These are phyloP conservation scores for Ilyonectria robusta DNA, from an alignment of 2,329 filamentous ascomycete species.

Conservation along the genomic window DNA sequence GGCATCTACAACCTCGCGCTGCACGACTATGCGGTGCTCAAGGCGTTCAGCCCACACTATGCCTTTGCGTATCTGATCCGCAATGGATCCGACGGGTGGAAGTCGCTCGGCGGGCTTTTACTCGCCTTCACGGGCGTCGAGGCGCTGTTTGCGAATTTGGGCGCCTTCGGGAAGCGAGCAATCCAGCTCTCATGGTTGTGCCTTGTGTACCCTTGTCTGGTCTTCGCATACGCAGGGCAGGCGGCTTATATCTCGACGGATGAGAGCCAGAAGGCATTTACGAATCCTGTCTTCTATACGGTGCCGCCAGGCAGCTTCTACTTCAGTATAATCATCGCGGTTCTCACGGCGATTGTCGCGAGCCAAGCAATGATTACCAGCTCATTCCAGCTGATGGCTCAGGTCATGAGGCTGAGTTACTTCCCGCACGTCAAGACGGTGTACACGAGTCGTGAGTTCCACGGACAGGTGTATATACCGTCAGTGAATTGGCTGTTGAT, in stretches of 20 bases:
- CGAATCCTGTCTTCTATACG: slow-evolving; percentile 82
- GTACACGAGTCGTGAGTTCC: slow-evolving; percentile 78
- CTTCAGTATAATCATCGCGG: slow-evolving; percentile 76
- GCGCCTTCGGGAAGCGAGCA: slow-evolving; percentile 78
- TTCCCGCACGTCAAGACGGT: slow-evolving; percentile 83
- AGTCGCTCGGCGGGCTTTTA: slow-evolving; percentile 77
- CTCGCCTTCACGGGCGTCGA: slow-evolving; percentile 85
- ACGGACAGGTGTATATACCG: slow-evolving; percentile 84
- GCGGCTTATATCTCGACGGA: slow-evolving; percentile 77
- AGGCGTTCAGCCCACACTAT: slow-evolving; percentile 71
- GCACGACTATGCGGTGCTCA: slow-evolving; percentile 68
- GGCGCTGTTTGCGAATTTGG: slow-evolving; percentile 83
- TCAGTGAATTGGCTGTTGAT: slow-evolving; percentile 84
- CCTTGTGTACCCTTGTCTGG: slow-evolving; percentile 76
- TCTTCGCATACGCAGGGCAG: slow-evolving; percentile 79
- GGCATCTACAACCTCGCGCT: slow-evolving; percentile 74
- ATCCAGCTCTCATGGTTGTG: slow-evolving; percentile 82
- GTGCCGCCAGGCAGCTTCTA: slow-evolving; percentile 78
- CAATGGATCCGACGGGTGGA: slow-evolving; percentile 73
- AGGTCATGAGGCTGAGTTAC: slow-evolving; percentile 80
- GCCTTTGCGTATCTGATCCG: slow-evolving; percentile 73
- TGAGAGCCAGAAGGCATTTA: slow-evolving; percentile 59
- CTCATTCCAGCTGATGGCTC: slow-evolving; percentile 76
- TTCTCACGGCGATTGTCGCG: slow-evolving; percentile 81
- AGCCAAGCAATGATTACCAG: slow-evolving; percentile 85